These are phyloP conservation scores for Talaromyces piceae DNA, from an alignment of 2,329 filamentous ascomycete genomes.

Conservation along the genomic window DNA sequence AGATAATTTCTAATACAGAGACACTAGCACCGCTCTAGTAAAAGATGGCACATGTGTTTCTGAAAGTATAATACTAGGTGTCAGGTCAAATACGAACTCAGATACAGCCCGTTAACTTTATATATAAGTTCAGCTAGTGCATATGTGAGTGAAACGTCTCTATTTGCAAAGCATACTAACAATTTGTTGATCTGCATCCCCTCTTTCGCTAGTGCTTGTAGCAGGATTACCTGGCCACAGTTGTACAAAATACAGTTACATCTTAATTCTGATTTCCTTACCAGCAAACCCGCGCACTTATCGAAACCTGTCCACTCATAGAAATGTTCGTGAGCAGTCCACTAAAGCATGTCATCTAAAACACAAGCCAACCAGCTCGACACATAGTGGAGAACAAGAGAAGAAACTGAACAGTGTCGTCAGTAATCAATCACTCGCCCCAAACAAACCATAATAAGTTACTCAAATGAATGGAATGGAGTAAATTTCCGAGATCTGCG, in stretches of 20 bases:
- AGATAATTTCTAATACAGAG: too few species aligned
- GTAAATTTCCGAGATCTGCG: background rate
- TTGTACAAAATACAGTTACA: background rate
- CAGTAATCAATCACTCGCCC: background rate
- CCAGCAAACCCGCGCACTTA: background rate
- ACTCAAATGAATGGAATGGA: background rate
- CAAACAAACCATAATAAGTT: background rate
- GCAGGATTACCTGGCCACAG: background rate
- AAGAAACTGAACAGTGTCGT: background rate
- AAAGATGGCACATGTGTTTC: too few species aligned
- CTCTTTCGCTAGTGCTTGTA: background rate
- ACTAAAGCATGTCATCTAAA: background rate
- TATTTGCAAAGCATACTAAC: too few species aligned
- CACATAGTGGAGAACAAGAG: background rate
- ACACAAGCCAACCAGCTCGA: too few species aligned
- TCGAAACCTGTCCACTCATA: background rate
- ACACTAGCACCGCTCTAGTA: too few species aligned
- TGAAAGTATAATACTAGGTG: too few species aligned
- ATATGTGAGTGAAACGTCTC: too few species aligned
- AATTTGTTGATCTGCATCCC: background rate
- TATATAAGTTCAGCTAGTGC: too few species aligned
- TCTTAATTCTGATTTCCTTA: background rate
- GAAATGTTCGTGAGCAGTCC: background rate
- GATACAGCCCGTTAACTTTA: too few species aligned
- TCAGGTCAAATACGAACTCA: too few species aligned